Conservation (phyloP, 148 eudicot genomes). For the Amaranthus cruentus region DNA sequence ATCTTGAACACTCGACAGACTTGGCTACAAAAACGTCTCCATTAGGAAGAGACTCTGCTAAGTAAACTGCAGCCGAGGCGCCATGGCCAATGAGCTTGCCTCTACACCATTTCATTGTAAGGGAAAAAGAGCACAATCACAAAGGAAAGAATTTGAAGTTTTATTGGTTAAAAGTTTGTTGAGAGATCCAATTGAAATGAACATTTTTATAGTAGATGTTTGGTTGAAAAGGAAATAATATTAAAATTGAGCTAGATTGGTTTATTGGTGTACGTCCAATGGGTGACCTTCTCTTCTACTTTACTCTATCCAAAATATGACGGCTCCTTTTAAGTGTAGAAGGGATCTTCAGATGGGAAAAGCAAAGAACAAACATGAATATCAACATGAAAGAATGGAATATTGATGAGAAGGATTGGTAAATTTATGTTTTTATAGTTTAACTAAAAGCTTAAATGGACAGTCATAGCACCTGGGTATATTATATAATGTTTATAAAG, state of each 20-base stretch:
- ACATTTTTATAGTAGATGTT: constrained; percentile 2
- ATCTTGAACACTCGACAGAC: constrained; percentile 7
- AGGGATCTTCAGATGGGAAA: constrained; percentile 23
- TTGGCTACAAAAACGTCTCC: constrained; percentile 23
- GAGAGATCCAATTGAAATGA: constrained; percentile 13
- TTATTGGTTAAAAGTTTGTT: constrained; percentile 14
- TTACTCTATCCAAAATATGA: constrained; percentile 22
- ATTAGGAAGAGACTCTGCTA: constrained; percentile 4
- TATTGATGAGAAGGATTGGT: neutral
- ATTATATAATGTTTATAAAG: too few relatives aligned
- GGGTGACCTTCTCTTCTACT: constrained; percentile 11
- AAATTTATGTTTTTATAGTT: too few relatives aligned
- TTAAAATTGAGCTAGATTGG: neutral
- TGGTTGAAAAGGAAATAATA: constrained; percentile 5
- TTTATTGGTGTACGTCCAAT: constrained; percentile 7
- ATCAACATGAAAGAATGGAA: neutral
- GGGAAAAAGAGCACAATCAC: neutral
- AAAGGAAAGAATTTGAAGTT: neutral
- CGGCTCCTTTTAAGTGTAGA: constrained; percentile 23
- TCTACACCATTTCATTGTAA: constrained; percentile 28
- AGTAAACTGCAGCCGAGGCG: constrained; percentile 28
- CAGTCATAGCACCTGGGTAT: too few relatives aligned
- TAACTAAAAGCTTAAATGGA: too few relatives aligned
- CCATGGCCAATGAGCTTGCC: constrained; percentile 33
- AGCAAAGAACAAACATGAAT: constrained; percentile 23